Evolutionary conservation across 2,329 filamentous ascomycete species (phyloP).

Genomic region (Ceratocystis variospora): DNA sequence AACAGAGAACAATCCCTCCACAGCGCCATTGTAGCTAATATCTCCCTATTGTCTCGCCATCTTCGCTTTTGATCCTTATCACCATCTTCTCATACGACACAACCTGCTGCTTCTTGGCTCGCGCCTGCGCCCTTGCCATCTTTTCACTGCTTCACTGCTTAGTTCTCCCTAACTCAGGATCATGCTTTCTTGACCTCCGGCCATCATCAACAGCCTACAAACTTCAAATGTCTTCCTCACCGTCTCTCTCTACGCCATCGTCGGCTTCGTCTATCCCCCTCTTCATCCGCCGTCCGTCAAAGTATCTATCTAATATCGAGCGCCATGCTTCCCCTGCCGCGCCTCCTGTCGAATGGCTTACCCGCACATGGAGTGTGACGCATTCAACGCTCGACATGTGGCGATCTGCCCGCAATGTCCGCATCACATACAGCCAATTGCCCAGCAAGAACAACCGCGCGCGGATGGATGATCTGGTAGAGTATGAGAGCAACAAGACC

Average conservation of each 20-base stretch:
- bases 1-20: no score
- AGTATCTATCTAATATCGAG: slow-evolving; percentile 13
- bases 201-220: not conserved
- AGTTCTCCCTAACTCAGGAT: not conserved
- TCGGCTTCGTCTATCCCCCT: slow-evolving; percentile 7
- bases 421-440: slow-evolving; percentile 57
- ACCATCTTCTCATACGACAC: not conserved
- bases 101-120: not conserved
- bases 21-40: no score
- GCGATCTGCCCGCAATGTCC: slow-evolving; percentile 64
- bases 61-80: not conserved
- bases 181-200: slow-evolving; percentile 7
- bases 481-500: slow-evolving; percentile 44
- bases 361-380: slow-evolving; percentile 57
- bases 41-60: no score
- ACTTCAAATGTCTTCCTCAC: not conserved
- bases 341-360: slow-evolving; percentile 46
- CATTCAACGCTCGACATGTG: slow-evolving; percentile 70
- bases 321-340: slow-evolving; percentile 14
- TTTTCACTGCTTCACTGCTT: not conserved
- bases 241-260: slow-evolving; percentile 1
- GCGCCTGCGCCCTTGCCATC: not conserved
- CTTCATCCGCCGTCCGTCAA: slow-evolving; percentile 13
- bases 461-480: slow-evolving; percentile 58
- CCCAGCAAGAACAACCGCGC: slow-evolving; percentile 29